Evolutionary conservation across 2,329 filamentous ascomycete genomes (phyloP), one percentile per base, ranked within the genome.

Genomic region (Aspergillus luchuensis): DNA sequence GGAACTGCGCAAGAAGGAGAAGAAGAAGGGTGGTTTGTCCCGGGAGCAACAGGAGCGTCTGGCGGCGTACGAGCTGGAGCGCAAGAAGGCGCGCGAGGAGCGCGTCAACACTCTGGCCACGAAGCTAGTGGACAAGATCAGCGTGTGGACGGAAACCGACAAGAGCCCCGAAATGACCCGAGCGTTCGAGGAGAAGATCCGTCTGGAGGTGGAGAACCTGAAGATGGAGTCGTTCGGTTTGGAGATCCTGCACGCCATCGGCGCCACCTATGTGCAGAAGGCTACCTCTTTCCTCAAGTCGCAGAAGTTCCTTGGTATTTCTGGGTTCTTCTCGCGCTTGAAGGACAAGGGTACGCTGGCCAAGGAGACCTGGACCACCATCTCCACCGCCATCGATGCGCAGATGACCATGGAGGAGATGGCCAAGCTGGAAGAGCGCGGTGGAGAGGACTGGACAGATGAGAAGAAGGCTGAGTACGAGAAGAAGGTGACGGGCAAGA

Each of bases 371-470:
- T 99, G 95, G 95, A 94, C 91, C 73, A 99, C 95, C 30, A 97
- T 99, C 74, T 92, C 89, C 65, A 96, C 91, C 55, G 95, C 95
- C 41, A 96, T 99, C 66, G 93, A 97, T 73, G 95, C 95, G 25
- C 95, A 99, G 81, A 90, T 97, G 82, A 97, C 93, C 62, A 97
- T 99, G 87, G 94, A 99, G 81, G 94, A 97, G 78, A 98, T 99
- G 95, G 93, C 92, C 57, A 92, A 94, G 76, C 84, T 94, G 78
- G 95, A 99, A 80, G 91, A 97, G 81, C 89, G 89, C 72, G 95
- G 94, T 56, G 95, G 95, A 53, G 95, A 97, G 58, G 92, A 97
- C 63, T 99, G 95, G 95, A 98, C 95, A 0, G 95, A 99, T 64
- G 95, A 98, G 87, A 93, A 91, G 82, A 92, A 93, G 79, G 89